Conservation (phyloP, 495 filamentous ascomycete species). For the Aspergillus bertholletiae region DNA sequence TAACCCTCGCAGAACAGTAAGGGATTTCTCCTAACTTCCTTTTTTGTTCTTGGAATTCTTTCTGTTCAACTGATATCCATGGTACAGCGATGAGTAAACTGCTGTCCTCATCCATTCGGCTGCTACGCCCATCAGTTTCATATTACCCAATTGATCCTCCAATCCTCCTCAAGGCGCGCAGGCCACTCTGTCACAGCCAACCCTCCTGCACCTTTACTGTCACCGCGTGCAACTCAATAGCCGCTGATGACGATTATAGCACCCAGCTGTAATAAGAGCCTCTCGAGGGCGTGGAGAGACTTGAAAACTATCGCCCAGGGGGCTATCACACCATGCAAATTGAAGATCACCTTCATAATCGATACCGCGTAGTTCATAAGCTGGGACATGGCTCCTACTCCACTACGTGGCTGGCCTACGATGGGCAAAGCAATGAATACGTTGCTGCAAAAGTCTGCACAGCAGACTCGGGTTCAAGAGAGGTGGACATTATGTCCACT, state of each 20-base stretch:
- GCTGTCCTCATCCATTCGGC: too few species aligned
- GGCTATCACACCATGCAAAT: conserved; percentile 35
- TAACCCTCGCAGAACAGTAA: too few species aligned
- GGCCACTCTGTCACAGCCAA: conserved; percentile 3
- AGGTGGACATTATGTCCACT: conserved; percentile 21
- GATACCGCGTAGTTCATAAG: conserved; percentile 34
- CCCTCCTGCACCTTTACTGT: conserved; percentile 15
- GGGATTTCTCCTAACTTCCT: too few species aligned
- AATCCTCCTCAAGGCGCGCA: not conserved
- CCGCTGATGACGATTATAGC: conserved; percentile 1
- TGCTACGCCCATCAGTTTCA: too few species aligned
- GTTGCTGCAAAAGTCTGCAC: conserved; percentile 32
- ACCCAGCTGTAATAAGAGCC: conserved; percentile 23
- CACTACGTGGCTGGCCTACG: conserved; percentile 32
- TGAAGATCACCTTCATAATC: conserved; percentile 31
- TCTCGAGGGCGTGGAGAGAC: conserved; percentile 25
- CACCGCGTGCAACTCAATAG: conserved; percentile 17
- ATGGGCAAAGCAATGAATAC: conserved; percentile 24
- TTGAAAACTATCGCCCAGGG: conserved; percentile 26
- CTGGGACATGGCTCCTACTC: conserved; percentile 34
- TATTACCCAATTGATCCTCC: too few species aligned
- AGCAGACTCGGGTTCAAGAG: conserved; percentile 23
- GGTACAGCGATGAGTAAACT: too few species aligned
- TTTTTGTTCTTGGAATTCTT: too few species aligned
- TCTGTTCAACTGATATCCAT: too few species aligned